Evolutionary conservation across 2,329 filamentous ascomycete species (phyloP), one percentile per base, ranked within the genome.

Genomic region (Metarhizium brunneum): DNA sequence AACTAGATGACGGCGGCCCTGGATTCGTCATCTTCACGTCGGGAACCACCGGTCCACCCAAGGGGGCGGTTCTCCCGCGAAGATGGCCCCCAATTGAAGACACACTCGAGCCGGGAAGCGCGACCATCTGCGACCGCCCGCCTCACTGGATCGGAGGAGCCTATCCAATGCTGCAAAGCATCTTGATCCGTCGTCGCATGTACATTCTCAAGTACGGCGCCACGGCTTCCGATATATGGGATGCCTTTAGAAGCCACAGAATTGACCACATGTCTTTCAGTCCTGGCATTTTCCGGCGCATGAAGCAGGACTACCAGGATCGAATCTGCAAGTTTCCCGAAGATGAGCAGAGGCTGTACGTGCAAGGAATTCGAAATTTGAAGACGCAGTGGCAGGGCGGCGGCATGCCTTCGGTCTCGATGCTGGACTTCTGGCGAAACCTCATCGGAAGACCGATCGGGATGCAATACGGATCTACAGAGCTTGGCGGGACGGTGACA

Each of bases 11-110:
- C 1, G 13, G 30, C 4, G 56, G 61, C 1, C 62, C 61, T 0
- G 61, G 61, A 1, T 36, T 64, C 11, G 57, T 60, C 13, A 36
- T 60, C 5, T 59, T 59, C 73, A 91, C 87, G 2, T 89, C 86
- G 14, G 87, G 87, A 45, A 91, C 87, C 1, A 90, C 87, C 0
- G 87, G 87, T 25, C 78, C 84, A 64, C 87, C 87, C 52, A 91
- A 91, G 71, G 87, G 87, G 57, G 88, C 90, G 1, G 78, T 90
- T 20, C 73, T 96, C 59, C 60, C 60, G 2, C 47, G 57, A 16
- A 43, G 43, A 14, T 59, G 52, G 48, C 50, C 57, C 18, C 42
- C 43, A 2, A 53, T 51, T 16, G 20, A 40, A 2, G 50, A 49
- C 0, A 43, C 56, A 6, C 56, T 52, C 2, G 32, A 53, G 5